Base-by-base conservation (phyloP, 257 asterid species). In the Ajuga chamaepitys region DNA sequence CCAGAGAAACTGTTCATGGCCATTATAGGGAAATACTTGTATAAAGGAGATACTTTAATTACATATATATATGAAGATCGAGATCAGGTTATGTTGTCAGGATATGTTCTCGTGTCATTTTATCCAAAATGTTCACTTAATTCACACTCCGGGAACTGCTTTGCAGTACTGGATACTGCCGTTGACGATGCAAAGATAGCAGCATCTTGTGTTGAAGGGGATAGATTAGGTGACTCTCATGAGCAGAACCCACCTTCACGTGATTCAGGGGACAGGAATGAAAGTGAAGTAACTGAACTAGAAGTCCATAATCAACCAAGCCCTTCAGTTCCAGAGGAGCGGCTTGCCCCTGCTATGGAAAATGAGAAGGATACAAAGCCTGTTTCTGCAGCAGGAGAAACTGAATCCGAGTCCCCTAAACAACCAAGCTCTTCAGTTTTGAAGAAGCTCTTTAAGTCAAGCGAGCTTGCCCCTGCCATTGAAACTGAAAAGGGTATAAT, bases 91-190 rank as follows among this genome's bases (percentile, higher is more conserved):
- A n/a, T n/a, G n/a, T n/a, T n/a, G n/a, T 30, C 53, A 50, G 57
- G 45, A 48, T 21, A 45, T 58, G 51, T 65, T 14, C 44, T 68
- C 18, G 48, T 37, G 22, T 44, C 30, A 11, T 63, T 70, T 14
- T 52, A 52, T 41, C 32, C 13, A 66, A 56, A 58, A 37, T 61
- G 24, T 63, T 16, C 17, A 55, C 48, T 70, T 68, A 54, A 73
- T 74, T 37, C 66, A 52, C 64, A 30, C 44, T 66, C 42, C 62
- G 38, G 40, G 35, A 32, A 56, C 66, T 75, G 32, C 67, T 59
- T 72, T 77, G 71, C 86, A 88, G 96, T 60, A 54, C 70, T 80
- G 75, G 71, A 77, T 68, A 46, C 72, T 52, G 82, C 47, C 68
- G 80, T 63, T 68, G 82, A 77, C 68, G 83, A 38, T 50, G 40